Evolutionary conservation across 345 rosid genomes (phyloP).

Genomic region (Salix dunnii): DNA sequence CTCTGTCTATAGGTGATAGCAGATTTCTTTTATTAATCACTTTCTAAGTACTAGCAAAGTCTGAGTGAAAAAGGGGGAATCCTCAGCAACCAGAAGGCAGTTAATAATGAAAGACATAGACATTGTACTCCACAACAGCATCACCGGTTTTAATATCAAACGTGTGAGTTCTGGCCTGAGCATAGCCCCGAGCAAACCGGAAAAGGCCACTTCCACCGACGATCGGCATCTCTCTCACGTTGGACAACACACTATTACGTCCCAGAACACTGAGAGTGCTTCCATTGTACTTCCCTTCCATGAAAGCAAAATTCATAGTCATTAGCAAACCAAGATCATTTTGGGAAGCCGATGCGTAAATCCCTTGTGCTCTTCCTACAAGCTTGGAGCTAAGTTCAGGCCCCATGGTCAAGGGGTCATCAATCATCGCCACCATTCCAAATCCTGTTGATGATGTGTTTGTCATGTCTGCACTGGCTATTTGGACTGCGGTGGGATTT

Average conservation of each 20-base stretch:
- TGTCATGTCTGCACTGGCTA: slow-evolving; percentile 21
- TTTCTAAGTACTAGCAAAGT: no score
- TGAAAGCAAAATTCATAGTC: slow-evolving; percentile 22
- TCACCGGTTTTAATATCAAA: slow-evolving; percentile 9
- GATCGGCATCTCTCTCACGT: slow-evolving; percentile 33
- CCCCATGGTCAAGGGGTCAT: slow-evolving; percentile 17
- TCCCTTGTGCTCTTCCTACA: slow-evolving; percentile 29
- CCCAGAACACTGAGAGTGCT: slow-evolving; percentile 26
- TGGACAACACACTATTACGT: not conserved
- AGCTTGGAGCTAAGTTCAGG: slow-evolving; percentile 22
- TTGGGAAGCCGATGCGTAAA: slow-evolving; percentile 15
- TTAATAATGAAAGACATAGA: slow-evolving; percentile 21
- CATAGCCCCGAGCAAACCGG: slow-evolving; percentile 28
- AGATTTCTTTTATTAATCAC: no score
- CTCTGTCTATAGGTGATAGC: no score
- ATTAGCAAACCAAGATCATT: slow-evolving; percentile 4
- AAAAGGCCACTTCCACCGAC: slow-evolving; percentile 26
- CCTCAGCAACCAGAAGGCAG: no score
- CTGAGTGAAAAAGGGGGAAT: not conserved
- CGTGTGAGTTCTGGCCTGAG: slow-evolving; percentile 17
- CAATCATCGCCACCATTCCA: slow-evolving; percentile 17
- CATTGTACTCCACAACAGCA: slow-evolving; percentile 21
- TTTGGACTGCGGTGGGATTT: slow-evolving; percentile 23
- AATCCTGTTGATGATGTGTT: slow-evolving; percentile 5
- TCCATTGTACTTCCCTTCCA: slow-evolving; percentile 26